Evolutionary conservation across 2,329 filamentous ascomycete species (phyloP).

Genomic region (Fusarium sulawesiense): DNA sequence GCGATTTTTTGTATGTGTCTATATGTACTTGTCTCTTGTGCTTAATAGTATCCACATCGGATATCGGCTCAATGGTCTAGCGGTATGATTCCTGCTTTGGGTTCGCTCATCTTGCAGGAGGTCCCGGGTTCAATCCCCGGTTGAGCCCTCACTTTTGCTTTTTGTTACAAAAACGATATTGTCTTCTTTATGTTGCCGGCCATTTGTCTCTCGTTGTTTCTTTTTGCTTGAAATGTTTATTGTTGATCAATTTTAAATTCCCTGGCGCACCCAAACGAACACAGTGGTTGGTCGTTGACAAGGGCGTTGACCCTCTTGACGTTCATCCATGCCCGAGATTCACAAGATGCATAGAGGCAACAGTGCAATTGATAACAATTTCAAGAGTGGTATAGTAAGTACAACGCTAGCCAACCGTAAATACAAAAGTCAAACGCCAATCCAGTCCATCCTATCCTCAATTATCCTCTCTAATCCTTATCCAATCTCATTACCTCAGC

Average conservation of each 20-base stretch:
- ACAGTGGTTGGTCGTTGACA: too few relatives aligned
- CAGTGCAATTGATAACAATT: not conserved
- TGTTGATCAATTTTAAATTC: too few relatives aligned
- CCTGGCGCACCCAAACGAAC: too few relatives aligned
- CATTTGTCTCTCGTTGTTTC: too few relatives aligned
- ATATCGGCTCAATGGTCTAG: conserved; percentile 36
- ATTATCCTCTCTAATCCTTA: not conserved
- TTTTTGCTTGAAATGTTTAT: too few relatives aligned
- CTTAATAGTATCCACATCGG: not conserved
- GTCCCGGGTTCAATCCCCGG: conserved; percentile 61
- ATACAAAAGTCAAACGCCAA: not conserved
- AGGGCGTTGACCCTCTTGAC: too few relatives aligned
- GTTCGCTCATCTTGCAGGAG: conserved; percentile 50
- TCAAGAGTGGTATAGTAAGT: conserved; percentile 23
- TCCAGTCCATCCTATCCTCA: not conserved
- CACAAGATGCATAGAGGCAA: not conserved
- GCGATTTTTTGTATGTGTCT: fast-evolving
- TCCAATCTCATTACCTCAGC: not conserved
- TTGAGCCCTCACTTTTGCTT: conserved; percentile 29
- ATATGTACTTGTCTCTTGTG: too few relatives aligned
- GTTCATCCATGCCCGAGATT: not conserved
- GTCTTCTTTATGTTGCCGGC: too few relatives aligned
- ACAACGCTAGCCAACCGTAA: not conserved
- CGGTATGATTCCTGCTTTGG: conserved; percentile 39
- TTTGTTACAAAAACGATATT: not conserved